phyloP scores from a whole-genome alignment of 2,329 filamentous ascomycete genomes.

The Laburnicola sp. region DNA sequence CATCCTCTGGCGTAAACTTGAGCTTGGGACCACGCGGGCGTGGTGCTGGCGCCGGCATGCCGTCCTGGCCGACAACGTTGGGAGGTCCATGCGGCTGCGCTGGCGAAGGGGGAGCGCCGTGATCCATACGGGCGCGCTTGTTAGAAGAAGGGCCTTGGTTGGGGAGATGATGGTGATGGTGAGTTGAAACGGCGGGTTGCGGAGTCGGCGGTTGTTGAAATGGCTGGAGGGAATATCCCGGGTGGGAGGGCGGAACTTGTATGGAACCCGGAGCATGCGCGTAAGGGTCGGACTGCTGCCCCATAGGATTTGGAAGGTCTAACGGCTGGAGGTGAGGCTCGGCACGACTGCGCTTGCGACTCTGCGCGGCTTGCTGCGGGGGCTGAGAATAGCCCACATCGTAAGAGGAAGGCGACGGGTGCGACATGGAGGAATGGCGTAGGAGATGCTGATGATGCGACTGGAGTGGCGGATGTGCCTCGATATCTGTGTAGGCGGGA shows the following conservation, averaged over 20 bases:
- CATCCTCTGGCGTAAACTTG: slow-evolving; percentile 92
- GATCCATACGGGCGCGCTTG: slow-evolving; percentile 64
- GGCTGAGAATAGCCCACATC: slow-evolving; percentile 40
- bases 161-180: slow-evolving; percentile 80
- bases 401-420: slow-evolving; percentile 43
- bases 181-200: slow-evolving; percentile 32
- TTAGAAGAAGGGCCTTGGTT: slow-evolving; percentile 61
- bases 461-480: slow-evolving; percentile 41
- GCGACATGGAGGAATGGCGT: slow-evolving; percentile 44
- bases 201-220: slow-evolving; percentile 35
- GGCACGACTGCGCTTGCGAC: slow-evolving; percentile 51
- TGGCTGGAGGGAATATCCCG: slow-evolving; percentile 40
- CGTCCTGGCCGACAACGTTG: slow-evolving; percentile 82
- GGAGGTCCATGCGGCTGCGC: slow-evolving; percentile 63
- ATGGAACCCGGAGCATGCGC: slow-evolving; percentile 44
- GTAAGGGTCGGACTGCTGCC: slow-evolving; percentile 45
- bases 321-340: slow-evolving; percentile 47
- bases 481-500: slow-evolving; percentile 47
- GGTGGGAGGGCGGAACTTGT: slow-evolving; percentile 45
- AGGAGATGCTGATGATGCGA: slow-evolving; percentile 36
- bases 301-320: slow-evolving; percentile 46
- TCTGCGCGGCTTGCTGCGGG: slow-evolving; percentile 28
- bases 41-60: slow-evolving; percentile 82
- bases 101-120: slow-evolving; percentile 40
- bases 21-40: slow-evolving; percentile 84